These are phyloP conservation scores for Podospora sp. DNA, from an alignment of 495 filamentous ascomycete genomes.

Conservation along the genomic window DNA sequence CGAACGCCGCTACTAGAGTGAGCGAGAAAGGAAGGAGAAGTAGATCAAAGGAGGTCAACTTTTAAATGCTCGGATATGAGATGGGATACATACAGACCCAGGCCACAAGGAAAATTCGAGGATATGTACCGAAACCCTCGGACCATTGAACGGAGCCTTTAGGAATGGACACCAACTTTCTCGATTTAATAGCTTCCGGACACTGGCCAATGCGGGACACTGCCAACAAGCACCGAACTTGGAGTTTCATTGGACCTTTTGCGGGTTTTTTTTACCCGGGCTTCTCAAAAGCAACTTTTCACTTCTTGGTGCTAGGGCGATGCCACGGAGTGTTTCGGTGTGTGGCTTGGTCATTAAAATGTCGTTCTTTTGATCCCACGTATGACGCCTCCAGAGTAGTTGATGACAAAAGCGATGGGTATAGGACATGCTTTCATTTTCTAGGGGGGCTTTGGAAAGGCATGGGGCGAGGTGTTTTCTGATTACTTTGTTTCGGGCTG, in stretches of 20 bases:
- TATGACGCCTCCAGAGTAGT: neutral
- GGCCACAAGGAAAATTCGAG: too few relatives aligned
- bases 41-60: too few relatives aligned
- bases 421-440: neutral
- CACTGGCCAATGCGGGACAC: too few relatives aligned
- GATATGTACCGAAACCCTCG: too few relatives aligned
- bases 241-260: neutral
- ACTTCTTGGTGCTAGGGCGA: neutral
- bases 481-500: neutral
- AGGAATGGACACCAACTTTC: too few relatives aligned
- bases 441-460: neutral
- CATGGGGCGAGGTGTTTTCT: neutral
- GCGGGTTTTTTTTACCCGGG: neutral
- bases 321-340: neutral
- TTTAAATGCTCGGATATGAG: too few relatives aligned
- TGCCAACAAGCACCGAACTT: neutral
- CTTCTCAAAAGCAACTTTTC: neutral
- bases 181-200: too few relatives aligned
- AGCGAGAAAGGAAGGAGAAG: neutral
- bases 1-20: conserved; percentile 47
- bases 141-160: too few relatives aligned
- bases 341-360: neutral
- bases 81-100: too few relatives aligned
- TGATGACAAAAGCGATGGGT: neutral
- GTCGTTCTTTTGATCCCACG: neutral